These are phyloP conservation scores for Collybiopsis confluens DNA, from an alignment of 768 basidiomycete genomes.

Conservation along the genomic window DNA sequence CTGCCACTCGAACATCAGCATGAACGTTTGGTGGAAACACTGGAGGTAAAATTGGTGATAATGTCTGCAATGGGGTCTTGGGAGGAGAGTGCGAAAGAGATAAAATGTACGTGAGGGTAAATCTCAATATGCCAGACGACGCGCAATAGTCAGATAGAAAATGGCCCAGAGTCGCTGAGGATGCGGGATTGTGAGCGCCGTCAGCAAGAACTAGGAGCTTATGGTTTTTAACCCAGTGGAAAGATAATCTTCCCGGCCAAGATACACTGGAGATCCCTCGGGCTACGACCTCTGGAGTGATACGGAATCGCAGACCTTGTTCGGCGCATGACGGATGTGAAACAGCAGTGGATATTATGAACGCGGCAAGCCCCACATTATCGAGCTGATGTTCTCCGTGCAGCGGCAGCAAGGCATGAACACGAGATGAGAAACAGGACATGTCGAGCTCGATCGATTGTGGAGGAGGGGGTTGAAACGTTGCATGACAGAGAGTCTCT, in stretches of 20 bases:
- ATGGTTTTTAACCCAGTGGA: slow-evolving; percentile 33
- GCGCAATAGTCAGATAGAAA: slow-evolving; percentile 50
- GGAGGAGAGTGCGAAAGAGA: slow-evolving; percentile 84
- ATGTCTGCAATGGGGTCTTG: slow-evolving; percentile 70
- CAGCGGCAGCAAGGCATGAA: slow-evolving; percentile 58
- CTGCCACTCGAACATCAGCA: slow-evolving; percentile 44
- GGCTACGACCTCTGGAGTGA: slow-evolving; percentile 48
- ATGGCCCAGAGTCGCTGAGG: slow-evolving; percentile 57
- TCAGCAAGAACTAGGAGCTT: slow-evolving; percentile 64
- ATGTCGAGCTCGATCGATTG: slow-evolving; percentile 41
- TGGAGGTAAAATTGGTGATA: slow-evolving; percentile 58
- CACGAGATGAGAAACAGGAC: slow-evolving; percentile 36
- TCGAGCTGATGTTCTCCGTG: slow-evolving; percentile 81
- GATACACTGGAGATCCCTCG: slow-evolving; percentile 52
- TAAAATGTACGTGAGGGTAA: slow-evolving; percentile 67
- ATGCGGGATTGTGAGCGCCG: slow-evolving; percentile 91
- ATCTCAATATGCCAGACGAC: slow-evolving; percentile 9
- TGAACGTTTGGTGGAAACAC: slow-evolving; percentile 24
- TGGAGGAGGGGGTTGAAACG: slow-evolving; percentile 29
- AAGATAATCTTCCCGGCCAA: slow-evolving; percentile 88
- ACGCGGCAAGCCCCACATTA: slow-evolving; percentile 72
- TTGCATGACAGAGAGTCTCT: not conserved
- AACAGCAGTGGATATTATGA: slow-evolving; percentile 56
- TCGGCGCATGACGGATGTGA: slow-evolving; percentile 29
- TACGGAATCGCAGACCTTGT: slow-evolving; percentile 19